Evolutionary conservation across 805 yeast genomes (phyloP), one percentile per base, ranked within the genome.

Genomic region (Tetrapisispora pingtungensis): DNA sequence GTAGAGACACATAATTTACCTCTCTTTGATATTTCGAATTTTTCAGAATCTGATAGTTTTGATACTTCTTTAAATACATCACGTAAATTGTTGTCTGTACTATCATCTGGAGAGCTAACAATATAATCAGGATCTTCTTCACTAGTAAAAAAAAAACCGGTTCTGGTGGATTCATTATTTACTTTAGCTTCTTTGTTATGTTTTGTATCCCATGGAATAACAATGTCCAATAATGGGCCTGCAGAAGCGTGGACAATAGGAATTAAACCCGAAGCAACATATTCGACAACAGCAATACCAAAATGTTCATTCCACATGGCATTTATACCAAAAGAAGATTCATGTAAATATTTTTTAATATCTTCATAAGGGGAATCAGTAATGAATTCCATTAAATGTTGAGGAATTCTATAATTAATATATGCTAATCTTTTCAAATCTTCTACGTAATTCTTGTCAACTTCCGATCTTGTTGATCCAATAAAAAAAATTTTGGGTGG

Each of bases 301-400:
- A 93, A 93, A 67, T 93, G 99, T 68, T 93, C 99, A 65, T 93
- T 93, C 98, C 98, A 93, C 99, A 93, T 93, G 27, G 95, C 88
- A 57, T 93, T 90, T 33, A 93, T 69, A 5, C 98, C 98, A 56
- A 77, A 79, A 22, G 79, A 75, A 3, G 87, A 75, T 13, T 62
- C 66, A 12, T 67, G 54, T 30, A 94, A 68, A 43, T 76, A 71
- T 26, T 65, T 57, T 42, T 77, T 67, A 13, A 94, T 79, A 15
- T 70, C 72, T 1, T 69, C 71, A 66, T 85, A 85, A 10, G 86
- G 72, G 24, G 90, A 82, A 64, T 93, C 94, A 5, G 84, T 72
- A 0, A 80, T 67, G 55, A 88, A 81, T 38, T 75, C 69, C 12
- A 72, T 61, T 17, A 72, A 61, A 6, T 55, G 44, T 6, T 63